Conservation (phyloP, 2,329 filamentous ascomycete genomes). For the Sporothrix brasiliensis region DNA sequence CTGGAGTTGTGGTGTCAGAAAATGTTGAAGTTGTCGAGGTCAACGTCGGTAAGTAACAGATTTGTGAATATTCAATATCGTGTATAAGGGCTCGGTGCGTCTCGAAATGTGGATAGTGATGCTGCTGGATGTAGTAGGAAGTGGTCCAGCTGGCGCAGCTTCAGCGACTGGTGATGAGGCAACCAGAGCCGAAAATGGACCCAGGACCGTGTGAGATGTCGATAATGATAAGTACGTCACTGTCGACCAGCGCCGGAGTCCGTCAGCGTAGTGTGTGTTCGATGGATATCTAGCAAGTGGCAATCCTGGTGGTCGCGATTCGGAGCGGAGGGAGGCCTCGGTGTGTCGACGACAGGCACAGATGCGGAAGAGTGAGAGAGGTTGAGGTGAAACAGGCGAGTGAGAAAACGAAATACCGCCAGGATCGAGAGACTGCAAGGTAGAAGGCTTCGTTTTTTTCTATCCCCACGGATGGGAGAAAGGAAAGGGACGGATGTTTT, state of each 20-base stretch:
- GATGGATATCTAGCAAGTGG: background rate
- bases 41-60: too few relatives aligned
- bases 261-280: background rate
- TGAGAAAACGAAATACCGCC: background rate
- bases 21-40: background rate
- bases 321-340: background rate
- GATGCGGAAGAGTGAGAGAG: background rate
- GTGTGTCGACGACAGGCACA: background rate
- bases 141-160: background rate
- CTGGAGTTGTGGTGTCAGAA: background rate
- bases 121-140: background rate
- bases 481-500: constrained; percentile 7
- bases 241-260: constrained; percentile 4
- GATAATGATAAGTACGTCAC: constrained; percentile 20
- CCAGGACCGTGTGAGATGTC: constrained; percentile 14
- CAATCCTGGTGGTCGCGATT: constrained; percentile 16
- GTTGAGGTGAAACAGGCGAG: background rate
- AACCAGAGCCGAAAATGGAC: background rate
- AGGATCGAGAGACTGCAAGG: background rate
- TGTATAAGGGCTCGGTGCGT: too few relatives aligned
- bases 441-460: background rate
- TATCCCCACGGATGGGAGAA: constrained; percentile 8
- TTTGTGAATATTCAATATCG: background rate
- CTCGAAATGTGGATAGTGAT: background rate
- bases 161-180: background rate